Evolutionary conservation across 768 basidiomycete species (phyloP).

Genomic region (Boletus speciosus): DNA sequence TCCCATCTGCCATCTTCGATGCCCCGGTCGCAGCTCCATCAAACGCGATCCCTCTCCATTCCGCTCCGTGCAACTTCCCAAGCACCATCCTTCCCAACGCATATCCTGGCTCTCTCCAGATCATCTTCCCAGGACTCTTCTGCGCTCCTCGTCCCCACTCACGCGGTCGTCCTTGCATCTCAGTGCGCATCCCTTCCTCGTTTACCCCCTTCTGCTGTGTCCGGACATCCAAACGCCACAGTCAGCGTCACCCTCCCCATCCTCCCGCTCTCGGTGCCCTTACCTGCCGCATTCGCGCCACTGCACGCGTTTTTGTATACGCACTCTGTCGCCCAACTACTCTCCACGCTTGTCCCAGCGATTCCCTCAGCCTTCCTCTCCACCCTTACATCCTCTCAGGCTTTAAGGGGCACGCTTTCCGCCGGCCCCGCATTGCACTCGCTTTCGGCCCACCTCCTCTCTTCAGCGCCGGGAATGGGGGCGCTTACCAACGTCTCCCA

Average conservation of each 20-base stretch:
- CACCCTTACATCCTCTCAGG: slow-evolving; percentile 29
- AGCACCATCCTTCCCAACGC: slow-evolving; percentile 40
- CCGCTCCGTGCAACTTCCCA: slow-evolving; percentile 28
- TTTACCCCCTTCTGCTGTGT: slow-evolving; percentile 39
- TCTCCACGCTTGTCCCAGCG: slow-evolving; percentile 45
- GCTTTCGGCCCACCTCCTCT: slow-evolving; percentile 51
- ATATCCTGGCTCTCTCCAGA: slow-evolving; percentile 47
- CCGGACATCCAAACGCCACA: slow-evolving; percentile 32
- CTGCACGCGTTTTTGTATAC: slow-evolving; percentile 68
- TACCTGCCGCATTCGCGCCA: slow-evolving; percentile 55
- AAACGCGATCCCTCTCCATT: slow-evolving; percentile 31
- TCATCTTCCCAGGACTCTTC: slow-evolving; percentile 31
- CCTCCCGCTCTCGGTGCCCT: slow-evolving; percentile 59
- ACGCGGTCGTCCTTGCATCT: slow-evolving; percentile 65
- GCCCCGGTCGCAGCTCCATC: slow-evolving; percentile 30
- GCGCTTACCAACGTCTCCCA: slow-evolving; percentile 48
- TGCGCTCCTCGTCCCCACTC: slow-evolving; percentile 58
- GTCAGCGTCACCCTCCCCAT: slow-evolving; percentile 52
- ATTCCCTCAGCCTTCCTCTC: slow-evolving; percentile 29
- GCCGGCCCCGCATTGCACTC: slow-evolving; percentile 53
- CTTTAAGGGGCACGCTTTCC: slow-evolving; percentile 39
- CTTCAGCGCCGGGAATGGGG: slow-evolving; percentile 40
- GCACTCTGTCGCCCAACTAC: slow-evolving; percentile 48
- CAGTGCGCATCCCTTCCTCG: slow-evolving; percentile 64
- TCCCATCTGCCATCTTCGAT: slow-evolving; percentile 39